Evolutionary conservation across 805 yeast genomes (phyloP), one percentile per base, ranked within the genome.

Genomic region (Komagataella pseudopastoris): DNA sequence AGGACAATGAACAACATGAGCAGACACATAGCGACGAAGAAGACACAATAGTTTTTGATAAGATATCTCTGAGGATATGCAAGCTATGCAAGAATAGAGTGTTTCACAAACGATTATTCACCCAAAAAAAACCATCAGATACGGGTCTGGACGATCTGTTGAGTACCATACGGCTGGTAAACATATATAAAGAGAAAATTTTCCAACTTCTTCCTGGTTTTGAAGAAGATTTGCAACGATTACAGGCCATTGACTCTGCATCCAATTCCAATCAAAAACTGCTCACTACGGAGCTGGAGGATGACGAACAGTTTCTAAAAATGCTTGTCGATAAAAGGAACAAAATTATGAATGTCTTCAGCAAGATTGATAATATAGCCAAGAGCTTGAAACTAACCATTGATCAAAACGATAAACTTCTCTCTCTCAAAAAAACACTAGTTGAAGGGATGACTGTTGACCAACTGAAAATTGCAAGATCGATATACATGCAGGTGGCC

Each of bases 21-120:
- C 49, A 51, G 6, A 53, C 52, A 4, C 56, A 54, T 6, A 51
- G 49, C n/a, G 56, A 52, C 49, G 39, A 30, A 10, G 39, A 30
- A 12, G 39, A 30, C 46, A 54, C 23, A 51, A 49, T 12, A 52
- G 56, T 46, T 49, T 18, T 53, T 53, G 64, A 65, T 23, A 51
- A 58, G 4, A 58, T 67, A 3, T 55, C 65, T 3, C 61, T 86
- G 7, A 63, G 96, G 45, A 65, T 88, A 39, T 91, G 98, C 66
- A 66, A 74, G 3, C 67, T 71, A 30, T 91, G 99, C 67, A 82
- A 85, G 51, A 69, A 78, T 54, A 66, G 69, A 3, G 65, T 90
- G 23, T 80, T 86, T 53, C 71, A 74, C 44, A 79, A 75, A 49
- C 72, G 79, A 57, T 77, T 77, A 51, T 75, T 76, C 56, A 52